Conservation (phyloP, 2,329 filamentous ascomycete species). For the Pseudogymnoascus sp. region DNA sequence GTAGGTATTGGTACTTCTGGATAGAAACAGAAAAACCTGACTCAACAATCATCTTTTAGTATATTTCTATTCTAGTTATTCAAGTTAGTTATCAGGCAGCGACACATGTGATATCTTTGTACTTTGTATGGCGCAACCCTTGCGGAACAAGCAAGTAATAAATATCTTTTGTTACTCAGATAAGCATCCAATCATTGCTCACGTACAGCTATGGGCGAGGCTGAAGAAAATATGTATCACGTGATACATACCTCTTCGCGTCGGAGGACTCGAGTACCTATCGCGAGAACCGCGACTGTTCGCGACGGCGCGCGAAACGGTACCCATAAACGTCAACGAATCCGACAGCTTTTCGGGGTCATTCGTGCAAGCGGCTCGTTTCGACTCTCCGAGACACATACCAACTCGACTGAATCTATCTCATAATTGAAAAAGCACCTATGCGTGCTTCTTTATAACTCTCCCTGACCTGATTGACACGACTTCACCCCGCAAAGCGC, state of each 20-base stretch:
- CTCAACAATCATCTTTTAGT: not conserved
- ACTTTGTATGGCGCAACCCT: not conserved
- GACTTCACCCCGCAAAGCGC: slow-evolving; percentile 18
- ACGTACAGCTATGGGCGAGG: slow-evolving; percentile 2
- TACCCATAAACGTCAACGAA: slow-evolving; percentile 7
- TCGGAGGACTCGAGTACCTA: not conserved
- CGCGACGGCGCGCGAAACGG: not conserved
- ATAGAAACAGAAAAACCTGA: not conserved
- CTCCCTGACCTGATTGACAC: not conserved
- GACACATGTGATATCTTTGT: not conserved
- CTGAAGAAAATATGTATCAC: not conserved
- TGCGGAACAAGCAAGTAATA: not conserved
- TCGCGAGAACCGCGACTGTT: slow-evolving; percentile 3
- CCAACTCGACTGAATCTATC: not conserved
- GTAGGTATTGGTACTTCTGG: not conserved
- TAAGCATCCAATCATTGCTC: slow-evolving; percentile 1
- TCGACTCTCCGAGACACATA: not conserved
- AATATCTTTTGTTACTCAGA: not conserved
- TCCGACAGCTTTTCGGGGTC: not conserved
- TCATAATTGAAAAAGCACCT: not conserved
- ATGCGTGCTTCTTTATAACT: not conserved
- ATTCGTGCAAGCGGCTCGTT: not conserved
- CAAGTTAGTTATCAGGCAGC: not conserved
- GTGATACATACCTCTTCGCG: not conserved
- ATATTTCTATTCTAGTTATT: not conserved